phyloP scores from a whole-genome alignment of 192 early-diverging fungal species.

The Thamnidium elegans region DNA sequence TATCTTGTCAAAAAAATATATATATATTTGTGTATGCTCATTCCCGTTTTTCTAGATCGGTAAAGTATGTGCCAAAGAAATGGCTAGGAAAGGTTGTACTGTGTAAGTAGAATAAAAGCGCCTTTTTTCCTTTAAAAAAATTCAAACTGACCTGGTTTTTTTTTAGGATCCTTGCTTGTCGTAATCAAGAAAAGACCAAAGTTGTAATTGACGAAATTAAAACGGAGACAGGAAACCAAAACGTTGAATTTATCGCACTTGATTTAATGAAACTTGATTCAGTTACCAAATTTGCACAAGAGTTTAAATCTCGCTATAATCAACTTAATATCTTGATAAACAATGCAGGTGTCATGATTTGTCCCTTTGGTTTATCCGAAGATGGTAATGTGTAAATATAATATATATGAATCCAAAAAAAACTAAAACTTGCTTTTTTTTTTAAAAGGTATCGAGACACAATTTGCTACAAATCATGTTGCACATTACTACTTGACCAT shows the following conservation, averaged over 20 bases:
- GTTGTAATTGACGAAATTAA: constrained; percentile 24
- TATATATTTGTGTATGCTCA: not conserved
- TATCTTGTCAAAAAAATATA: not conserved
- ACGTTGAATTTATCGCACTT: constrained; percentile 25
- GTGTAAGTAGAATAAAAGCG: constrained; percentile 13
- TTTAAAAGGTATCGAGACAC: constrained; percentile 50
- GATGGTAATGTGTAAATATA: constrained; percentile 31
- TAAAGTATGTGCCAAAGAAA: constrained; percentile 24
- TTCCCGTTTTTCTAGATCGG: constrained; percentile 21
- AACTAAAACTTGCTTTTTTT: not conserved
- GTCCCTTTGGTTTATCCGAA: constrained; percentile 36
- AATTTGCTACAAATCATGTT: constrained; percentile 56
- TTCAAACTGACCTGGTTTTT: not conserved
- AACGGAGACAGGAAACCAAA: constrained; percentile 16
- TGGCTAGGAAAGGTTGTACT: constrained; percentile 28
- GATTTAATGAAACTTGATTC: constrained; percentile 37
- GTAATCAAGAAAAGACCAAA: constrained; percentile 14
- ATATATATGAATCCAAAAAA: not conserved
- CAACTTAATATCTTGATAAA: constrained; percentile 53
- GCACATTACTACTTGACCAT: constrained; percentile 40
- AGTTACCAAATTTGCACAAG: constrained; percentile 35
- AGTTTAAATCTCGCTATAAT: constrained; percentile 33
- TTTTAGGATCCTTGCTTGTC: constrained; percentile 21
- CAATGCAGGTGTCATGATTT: constrained; percentile 63
- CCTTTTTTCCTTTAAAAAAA: not conserved